These are phyloP conservation scores for Sporothrix mexicana DNA, from an alignment of 2,329 filamentous ascomycete species.

Conservation along the genomic window DNA sequence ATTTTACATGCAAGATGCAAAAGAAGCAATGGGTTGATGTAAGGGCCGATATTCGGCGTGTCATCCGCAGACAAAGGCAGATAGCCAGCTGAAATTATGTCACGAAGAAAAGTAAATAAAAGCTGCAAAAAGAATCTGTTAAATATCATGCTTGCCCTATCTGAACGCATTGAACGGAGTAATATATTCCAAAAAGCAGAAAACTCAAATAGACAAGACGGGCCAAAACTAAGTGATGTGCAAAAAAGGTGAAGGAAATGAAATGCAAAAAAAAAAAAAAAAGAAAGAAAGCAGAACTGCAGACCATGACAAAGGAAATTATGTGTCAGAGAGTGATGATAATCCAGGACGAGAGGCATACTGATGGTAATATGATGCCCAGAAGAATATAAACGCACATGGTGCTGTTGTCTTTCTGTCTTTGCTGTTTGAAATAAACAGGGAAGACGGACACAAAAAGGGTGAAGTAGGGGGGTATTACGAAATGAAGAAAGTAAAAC, in stretches of 20 bases:
- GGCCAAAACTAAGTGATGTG: neutral
- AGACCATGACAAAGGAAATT: conserved; percentile 8
- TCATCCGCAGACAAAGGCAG: too few relatives aligned
- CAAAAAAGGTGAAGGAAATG: neutral
- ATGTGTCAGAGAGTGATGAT: conserved; percentile 2
- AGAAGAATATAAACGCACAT: neutral
- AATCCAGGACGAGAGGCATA: neutral
- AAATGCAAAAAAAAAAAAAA: conserved; percentile 2
- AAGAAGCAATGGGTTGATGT: neutral
- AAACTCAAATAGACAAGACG: neutral
- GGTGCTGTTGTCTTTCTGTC: neutral
- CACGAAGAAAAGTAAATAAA: neutral
- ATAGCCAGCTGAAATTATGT: too few relatives aligned
- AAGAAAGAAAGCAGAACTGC: conserved; percentile 1
- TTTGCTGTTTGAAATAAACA: neutral
- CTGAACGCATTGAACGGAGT: conserved; percentile 16
- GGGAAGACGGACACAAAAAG: neutral
- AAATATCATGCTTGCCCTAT: conserved; percentile 24
- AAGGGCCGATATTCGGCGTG: neutral
- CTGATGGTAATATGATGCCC: neutral
- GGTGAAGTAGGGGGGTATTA: conserved; percentile 14
- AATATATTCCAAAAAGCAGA: conserved; percentile 20
- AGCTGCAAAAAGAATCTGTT: neutral
- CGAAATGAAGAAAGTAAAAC: neutral
- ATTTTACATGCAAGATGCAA: neutral